Evolutionary conservation across 2,329 filamentous ascomycete species (phyloP), one percentile per base, ranked within the genome.

Genomic region (Aureobasidium leucospermi): DNA sequence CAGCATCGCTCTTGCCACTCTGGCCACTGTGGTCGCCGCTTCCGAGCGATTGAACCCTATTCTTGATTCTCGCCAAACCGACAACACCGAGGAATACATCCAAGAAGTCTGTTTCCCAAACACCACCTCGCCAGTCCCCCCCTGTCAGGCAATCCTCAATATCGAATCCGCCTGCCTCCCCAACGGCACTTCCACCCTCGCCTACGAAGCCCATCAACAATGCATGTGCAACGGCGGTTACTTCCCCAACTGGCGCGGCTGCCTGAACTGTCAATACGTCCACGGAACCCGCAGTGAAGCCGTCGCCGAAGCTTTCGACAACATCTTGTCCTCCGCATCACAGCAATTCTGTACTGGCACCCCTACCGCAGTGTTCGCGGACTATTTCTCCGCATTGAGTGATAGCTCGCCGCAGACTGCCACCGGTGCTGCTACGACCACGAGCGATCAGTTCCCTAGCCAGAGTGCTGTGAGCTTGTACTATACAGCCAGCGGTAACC

Each of bases 191-290:
- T 55, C 60, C 0, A 63, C 69, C 4, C 64, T 69, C 16, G 67
- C 62, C 16, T 66, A 68, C 39, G 45, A 65, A 16, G 69, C 70
- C 0, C 67, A 70, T 63, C 68, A 70, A 13, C 62, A 71, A 64
- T 76, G 76, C 67, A 75, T 78, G 69, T 79, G 77, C 67, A 66
- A 66, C 9, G 73, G 76, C 39, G 72, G 69, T 59, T 78, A 71
- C 69, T 79, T 79, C 66, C 39, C 62, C 31, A 73, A 77, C 61
- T 78, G 76, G 75, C 58, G 68, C 9, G 73, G 69, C 53, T 79
- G 76, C 65, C 72, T 75, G 34, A 61, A 70, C 34, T 79, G 76
- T 63, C 68, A 77, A 13, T 68, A 67, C 43, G 65, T 73, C 13
- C 75, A 78, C 65, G 76, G 75, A 47, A 68, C 70, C 7, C 73